These are phyloP conservation scores for Arachnopeziza araneosa DNA, from an alignment of 2,329 filamentous ascomycete species.

Conservation along the genomic window DNA sequence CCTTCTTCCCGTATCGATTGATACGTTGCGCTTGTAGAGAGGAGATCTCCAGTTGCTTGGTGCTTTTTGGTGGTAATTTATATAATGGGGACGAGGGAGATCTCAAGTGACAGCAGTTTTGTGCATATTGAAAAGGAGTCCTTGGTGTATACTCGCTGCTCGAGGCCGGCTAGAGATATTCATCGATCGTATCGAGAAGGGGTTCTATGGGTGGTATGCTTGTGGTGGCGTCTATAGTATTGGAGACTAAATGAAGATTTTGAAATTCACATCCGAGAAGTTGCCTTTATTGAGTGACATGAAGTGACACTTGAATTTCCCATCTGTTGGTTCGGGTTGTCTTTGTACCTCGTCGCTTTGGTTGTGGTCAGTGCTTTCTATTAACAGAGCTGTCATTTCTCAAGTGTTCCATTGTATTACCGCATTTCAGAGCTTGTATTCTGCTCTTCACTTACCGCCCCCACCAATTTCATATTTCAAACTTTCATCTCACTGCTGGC, in stretches of 20 bases:
- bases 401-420: not conserved
- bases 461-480: not conserved
- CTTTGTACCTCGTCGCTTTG: no score
- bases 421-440: not conserved
- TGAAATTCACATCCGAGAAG: not conserved
- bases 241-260: not conserved
- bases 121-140: not conserved
- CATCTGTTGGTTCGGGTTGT: not conserved
- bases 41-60: constrained; percentile 14
- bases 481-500: no score
- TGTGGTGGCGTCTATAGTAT: not conserved
- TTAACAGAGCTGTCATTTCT: not conserved
- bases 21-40: not conserved
- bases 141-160: constrained; percentile 11
- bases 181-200: not conserved
- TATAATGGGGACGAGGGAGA: not conserved
- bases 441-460: not conserved
- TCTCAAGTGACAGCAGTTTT: not conserved
- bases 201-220: not conserved
- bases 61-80: not conserved
- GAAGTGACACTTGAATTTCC: not conserved
- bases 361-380: not conserved
- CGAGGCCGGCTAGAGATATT: constrained; percentile 11
- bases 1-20: constrained; percentile 8
- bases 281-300: not conserved